A percentile compares a stretch with the other conserved stretches of the same genome.
Conservation (phyloP, 495 filamentous ascomycete species). For the Pseudoneurospora amorphoporcata region DNA sequence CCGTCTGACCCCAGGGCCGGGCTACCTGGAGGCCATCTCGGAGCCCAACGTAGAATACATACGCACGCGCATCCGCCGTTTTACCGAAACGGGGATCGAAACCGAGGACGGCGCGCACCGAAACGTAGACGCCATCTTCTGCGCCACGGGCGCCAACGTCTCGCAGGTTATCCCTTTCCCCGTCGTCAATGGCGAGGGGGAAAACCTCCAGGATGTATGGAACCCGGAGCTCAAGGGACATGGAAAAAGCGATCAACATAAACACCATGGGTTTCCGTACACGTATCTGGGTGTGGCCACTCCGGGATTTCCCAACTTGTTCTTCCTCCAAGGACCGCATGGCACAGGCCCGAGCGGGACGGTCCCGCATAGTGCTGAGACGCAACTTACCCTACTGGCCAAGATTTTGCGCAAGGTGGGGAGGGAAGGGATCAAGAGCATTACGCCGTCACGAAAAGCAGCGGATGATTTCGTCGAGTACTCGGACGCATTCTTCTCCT, state of each 20-base stretch:
- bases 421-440: constrained; percentile 52
- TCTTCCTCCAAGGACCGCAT: constrained; percentile 50
- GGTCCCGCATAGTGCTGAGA: constrained; percentile 43
- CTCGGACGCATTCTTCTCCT: constrained; percentile 50
- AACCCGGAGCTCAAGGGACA: neutral
- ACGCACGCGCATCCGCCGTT: constrained; percentile 42
- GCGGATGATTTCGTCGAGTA: constrained; percentile 55
- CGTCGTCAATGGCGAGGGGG: constrained; percentile 38
- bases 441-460: constrained; percentile 42
- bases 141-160: constrained; percentile 56
- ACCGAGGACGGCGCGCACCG: constrained; percentile 41
- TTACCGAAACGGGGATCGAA: constrained; percentile 47
- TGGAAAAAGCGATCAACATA: constrained; percentile 29
- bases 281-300: constrained; percentile 54
- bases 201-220: constrained; percentile 41
- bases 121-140: constrained; percentile 51
- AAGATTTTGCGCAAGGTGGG: constrained; percentile 54
- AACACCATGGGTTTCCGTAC: constrained; percentile 47
- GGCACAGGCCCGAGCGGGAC: constrained; percentile 42
- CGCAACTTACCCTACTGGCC: constrained; percentile 48
- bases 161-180: constrained; percentile 50
- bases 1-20: constrained; percentile 59
- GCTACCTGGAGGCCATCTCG: constrained; percentile 59
- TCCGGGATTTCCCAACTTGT: constrained; percentile 56
- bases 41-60: constrained; percentile 55